Conservation (phyloP, 2,329 filamentous ascomycete genomes). For the Aspergillus sp. region DNA sequence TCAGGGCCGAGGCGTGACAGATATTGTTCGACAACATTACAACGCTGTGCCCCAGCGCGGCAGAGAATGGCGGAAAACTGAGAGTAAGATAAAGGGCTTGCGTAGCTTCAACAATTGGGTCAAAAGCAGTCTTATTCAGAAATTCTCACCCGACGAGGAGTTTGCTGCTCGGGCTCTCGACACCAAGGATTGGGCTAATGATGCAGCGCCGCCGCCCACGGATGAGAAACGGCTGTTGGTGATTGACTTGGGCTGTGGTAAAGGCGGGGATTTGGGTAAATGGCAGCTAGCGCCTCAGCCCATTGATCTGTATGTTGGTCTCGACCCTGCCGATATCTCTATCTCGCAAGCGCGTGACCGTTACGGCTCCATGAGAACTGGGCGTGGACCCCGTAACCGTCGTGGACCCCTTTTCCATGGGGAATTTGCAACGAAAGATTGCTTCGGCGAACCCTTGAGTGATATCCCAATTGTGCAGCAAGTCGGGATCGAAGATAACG, state of each 20-base stretch:
- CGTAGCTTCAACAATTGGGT: constrained; percentile 98
- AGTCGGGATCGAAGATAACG: constrained; percentile 80
- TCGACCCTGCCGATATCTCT: constrained; percentile 89
- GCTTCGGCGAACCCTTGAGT: constrained; percentile 80
- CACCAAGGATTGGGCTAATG: constrained; percentile 45
- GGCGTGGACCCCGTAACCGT: constrained; percentile 54
- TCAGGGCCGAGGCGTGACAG: constrained; percentile 64
- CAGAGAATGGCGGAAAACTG: constrained; percentile 89
- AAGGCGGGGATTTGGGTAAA: constrained; percentile 91
- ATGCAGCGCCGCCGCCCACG: constrained; percentile 29
- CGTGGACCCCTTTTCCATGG: constrained; percentile 71
- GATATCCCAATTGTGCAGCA: constrained; percentile 78
- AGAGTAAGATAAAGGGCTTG: constrained; percentile 91
- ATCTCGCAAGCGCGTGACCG: constrained; percentile 87
- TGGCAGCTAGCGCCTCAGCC: constrained; percentile 93
- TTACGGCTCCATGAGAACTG: constrained; percentile 69
- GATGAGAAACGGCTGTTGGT: constrained; percentile 67
- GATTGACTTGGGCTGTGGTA: constrained; percentile 93
- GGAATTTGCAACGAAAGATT: constrained; percentile 88
- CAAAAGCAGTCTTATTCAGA: constrained; percentile 96
- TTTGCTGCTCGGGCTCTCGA: constrained; percentile 56
- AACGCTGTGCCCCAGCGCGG: constrained; percentile 93
- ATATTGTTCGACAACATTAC: constrained; percentile 91
- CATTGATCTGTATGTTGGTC: constrained; percentile 89
- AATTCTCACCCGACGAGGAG: constrained; percentile 82